Evolutionary conservation across 2,329 filamentous ascomycete genomes (phyloP).

Genomic region (Paecilomyces niveus): DNA sequence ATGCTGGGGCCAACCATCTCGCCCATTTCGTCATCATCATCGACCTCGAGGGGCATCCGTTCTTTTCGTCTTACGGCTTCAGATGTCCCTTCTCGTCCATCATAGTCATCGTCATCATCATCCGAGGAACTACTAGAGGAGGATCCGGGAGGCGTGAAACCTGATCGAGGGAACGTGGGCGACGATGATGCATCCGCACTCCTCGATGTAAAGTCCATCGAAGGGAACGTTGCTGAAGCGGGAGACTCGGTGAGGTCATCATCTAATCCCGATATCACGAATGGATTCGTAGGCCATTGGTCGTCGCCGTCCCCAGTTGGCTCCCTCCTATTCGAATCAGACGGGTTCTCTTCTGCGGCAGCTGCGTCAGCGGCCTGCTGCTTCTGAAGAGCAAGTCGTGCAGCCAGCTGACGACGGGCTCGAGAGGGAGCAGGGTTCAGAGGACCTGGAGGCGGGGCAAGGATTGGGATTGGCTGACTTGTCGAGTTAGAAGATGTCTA

Average conservation of each 20-base stretch:
- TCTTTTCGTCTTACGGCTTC: slow-evolving; percentile 35
- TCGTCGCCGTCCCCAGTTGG: slow-evolving; percentile 13
- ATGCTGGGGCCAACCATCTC: slow-evolving; percentile 39
- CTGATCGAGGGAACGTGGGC: slow-evolving; percentile 29
- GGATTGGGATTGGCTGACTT: slow-evolving; percentile 38
- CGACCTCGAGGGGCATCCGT: slow-evolving; percentile 52
- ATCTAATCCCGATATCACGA: slow-evolving; percentile 30
- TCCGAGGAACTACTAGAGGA: slow-evolving; percentile 37
- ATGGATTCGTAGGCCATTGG: slow-evolving; percentile 30
- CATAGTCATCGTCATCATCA: slow-evolving; percentile 19
- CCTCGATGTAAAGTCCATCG: slow-evolving; percentile 21
- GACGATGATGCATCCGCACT: slow-evolving; percentile 21
- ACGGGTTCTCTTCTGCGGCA: slow-evolving; percentile 18
- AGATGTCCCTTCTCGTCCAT: slow-evolving; percentile 20
- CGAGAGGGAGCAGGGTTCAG: slow-evolving; percentile 81
- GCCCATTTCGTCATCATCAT: slow-evolving; percentile 46
- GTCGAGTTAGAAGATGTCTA: slow-evolving; percentile 15
- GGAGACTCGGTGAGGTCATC: slow-evolving; percentile 19
- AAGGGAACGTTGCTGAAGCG: slow-evolving; percentile 22
- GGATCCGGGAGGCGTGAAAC: slow-evolving; percentile 32
- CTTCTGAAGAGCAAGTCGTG: slow-evolving; percentile 68
- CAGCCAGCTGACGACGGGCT: slow-evolving; percentile 83
- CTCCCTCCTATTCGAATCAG: slow-evolving; percentile 13
- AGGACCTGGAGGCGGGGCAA: slow-evolving; percentile 60
- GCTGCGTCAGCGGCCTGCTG: slow-evolving; percentile 50